Base-by-base conservation (phyloP, 176 grass and related monocot genomes). In the Carex kokanica region DNA sequence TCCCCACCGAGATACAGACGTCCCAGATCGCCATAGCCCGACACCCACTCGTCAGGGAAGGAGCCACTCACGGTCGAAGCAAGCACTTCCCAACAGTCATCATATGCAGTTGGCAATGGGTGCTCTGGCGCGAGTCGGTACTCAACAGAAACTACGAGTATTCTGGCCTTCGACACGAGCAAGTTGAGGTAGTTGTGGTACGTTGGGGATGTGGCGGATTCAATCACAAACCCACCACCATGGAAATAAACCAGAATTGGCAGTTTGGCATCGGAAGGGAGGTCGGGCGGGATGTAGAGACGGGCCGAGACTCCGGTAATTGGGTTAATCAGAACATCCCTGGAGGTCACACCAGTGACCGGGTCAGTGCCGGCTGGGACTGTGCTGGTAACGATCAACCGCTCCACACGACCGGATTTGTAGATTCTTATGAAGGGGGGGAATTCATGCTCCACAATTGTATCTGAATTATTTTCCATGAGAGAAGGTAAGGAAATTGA, bases 71-170 rank as follows among this genome's bases (percentile, higher is more conserved):
- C 7, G 25, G 43, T 85, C 91, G 91, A 97, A 51, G 12, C 77
- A 79, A 91, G 82, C 43, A 86, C 89, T 18, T 79, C 78, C 88
- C 86, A 86, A 4, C 86, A 78, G 78, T 93, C 94, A 51, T 88
- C 78, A 85, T 93, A 91, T 69, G 86, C 87, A 0, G 63, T 69
- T n/a, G 91, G 91, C 59, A 97, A 85, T 25, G 24, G 72, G 68
- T 96, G 74, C 87, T 96, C 93, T 2, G 93, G 93, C 6, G 90
- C 90, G 5, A 88, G 85, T 57, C 88, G 86, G 86, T 91, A 96
- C 52, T 84, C 58, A 6, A 88, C 88, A 2, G 93, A 96, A 31
- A 97, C 84, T 2, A 45, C 62, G 61, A 97, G 2, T 38, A 74
- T 78, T 10, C 82, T 9, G 17, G 94, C 88, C 12, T 36, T 32